These are phyloP conservation scores for Hirschioporus abietinus DNA, from an alignment of 768 basidiomycete species.

Conservation along the genomic window DNA sequence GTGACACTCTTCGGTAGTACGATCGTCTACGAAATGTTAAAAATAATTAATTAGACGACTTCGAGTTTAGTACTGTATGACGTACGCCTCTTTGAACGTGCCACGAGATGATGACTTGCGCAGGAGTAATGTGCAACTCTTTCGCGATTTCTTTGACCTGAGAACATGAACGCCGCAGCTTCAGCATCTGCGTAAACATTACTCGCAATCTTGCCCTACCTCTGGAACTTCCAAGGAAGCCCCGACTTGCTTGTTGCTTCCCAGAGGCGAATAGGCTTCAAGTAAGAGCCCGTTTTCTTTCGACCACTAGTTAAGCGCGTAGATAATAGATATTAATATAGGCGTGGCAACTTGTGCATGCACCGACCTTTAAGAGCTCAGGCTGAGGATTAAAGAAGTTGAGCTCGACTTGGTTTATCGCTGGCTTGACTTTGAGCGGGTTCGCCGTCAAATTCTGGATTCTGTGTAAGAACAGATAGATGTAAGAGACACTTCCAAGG, in stretches of 20 bases:
- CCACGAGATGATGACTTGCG: slow-evolving; percentile 73
- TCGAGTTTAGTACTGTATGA: background rate
- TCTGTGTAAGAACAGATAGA: slow-evolving; percentile 25
- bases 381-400: slow-evolving; percentile 76
- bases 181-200: too few relatives aligned
- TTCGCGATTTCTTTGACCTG: slow-evolving; percentile 54
- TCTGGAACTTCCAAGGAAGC: slow-evolving; percentile 54
- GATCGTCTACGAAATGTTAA: slow-evolving; percentile 39
- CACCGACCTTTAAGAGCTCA: slow-evolving; percentile 58
- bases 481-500: slow-evolving; percentile 14
- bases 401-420: slow-evolving; percentile 77
- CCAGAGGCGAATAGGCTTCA: slow-evolving; percentile 75
- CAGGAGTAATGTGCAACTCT: slow-evolving; percentile 64
- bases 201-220: slow-evolving; percentile 32
- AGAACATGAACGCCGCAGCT: background rate
- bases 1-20: slow-evolving; percentile 78
- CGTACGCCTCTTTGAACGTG: slow-evolving; percentile 66
- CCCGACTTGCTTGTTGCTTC: slow-evolving; percentile 53
- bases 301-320: slow-evolving; percentile 47
- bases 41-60: background rate
- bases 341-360: slow-evolving; percentile 3
- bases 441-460: slow-evolving; percentile 60
- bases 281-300: slow-evolving; percentile 59
- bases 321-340: background rate
- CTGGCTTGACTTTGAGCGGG: slow-evolving; percentile 53